These are phyloP conservation scores for Paxillus involutus DNA, from an alignment of 768 basidiomycete genomes.

Conservation along the genomic window DNA sequence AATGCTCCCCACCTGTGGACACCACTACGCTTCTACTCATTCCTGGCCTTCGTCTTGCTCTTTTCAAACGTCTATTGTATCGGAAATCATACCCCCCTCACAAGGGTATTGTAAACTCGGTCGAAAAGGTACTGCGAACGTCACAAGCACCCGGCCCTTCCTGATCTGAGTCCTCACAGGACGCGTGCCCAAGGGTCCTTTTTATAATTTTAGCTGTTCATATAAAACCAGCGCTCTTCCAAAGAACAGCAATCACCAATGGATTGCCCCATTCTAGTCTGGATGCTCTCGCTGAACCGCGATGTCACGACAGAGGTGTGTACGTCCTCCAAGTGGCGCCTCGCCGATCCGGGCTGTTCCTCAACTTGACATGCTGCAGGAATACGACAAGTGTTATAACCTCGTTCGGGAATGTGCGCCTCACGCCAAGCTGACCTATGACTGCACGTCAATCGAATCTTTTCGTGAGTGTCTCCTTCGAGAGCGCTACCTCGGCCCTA, in stretches of 20 bases:
- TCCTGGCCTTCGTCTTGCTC: constrained; percentile 2
- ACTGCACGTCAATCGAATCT: constrained; percentile 58
- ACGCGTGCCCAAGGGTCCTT: not conserved
- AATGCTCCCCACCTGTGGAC: constrained; percentile 18
- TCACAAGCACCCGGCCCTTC: not conserved
- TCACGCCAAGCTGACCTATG: constrained; percentile 52
- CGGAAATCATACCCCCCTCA: not conserved
- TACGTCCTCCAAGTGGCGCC: constrained; percentile 9
- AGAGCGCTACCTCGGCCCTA: not conserved
- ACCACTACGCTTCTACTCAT: constrained; percentile 1
- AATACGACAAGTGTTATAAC: constrained; percentile 68
- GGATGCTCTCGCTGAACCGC: constrained; percentile 78
- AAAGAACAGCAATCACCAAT: constrained; percentile 16
- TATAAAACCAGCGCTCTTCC: not conserved
- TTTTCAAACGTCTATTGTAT: constrained; percentile 2
- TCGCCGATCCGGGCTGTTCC: not conserved
- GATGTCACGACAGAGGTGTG: constrained; percentile 67
- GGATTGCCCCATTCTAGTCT: constrained; percentile 72
- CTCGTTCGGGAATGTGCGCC: constrained; percentile 62
- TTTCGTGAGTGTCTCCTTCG: constrained; percentile 52
- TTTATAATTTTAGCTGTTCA: not conserved
- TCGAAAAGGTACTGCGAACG: not conserved
- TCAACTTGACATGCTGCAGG: constrained; percentile 39
- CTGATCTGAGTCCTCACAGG: not conserved
- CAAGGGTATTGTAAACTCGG: not conserved